Conservation (phyloP, 495 filamentous ascomycete genomes). For the Acidomyces sp. region DNA sequence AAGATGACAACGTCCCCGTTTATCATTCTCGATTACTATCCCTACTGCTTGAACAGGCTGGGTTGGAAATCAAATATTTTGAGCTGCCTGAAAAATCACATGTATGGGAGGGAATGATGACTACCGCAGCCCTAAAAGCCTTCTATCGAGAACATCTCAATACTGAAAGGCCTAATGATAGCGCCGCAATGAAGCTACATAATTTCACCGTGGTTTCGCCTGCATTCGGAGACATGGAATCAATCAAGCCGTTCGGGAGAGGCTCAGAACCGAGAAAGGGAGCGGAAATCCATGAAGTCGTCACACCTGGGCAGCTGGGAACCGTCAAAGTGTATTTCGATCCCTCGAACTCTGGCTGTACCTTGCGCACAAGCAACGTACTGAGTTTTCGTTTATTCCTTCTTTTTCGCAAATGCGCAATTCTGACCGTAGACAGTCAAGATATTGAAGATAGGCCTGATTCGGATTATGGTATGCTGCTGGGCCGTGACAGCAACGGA, state of each 20-base stretch:
- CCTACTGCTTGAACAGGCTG: slow-evolving; percentile 33
- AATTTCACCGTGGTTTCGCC: slow-evolving; percentile 37
- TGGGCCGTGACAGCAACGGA: neutral
- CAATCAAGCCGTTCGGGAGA: too few species aligned
- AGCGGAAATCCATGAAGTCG: slow-evolving; percentile 36
- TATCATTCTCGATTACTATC: slow-evolving; percentile 45
- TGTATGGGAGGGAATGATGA: slow-evolving; percentile 39
- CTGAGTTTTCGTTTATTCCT: neutral
- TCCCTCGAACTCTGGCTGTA: slow-evolving; percentile 4
- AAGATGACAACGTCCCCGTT: slow-evolving; percentile 46
- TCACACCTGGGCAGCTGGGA: slow-evolving; percentile 33
- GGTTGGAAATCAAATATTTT: slow-evolving; percentile 33
- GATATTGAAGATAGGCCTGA: neutral
- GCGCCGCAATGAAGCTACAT: slow-evolving; percentile 15
- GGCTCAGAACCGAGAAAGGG: slow-evolving; percentile 39
- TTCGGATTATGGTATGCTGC: too few species aligned
- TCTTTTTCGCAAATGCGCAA: slow-evolving; percentile 3
- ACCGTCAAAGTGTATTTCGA: slow-evolving; percentile 17
- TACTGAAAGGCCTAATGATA: slow-evolving; percentile 2
- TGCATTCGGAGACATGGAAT: slow-evolving; percentile 38
- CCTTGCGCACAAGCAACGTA: slow-evolving; percentile 3
- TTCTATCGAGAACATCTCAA: slow-evolving; percentile 32
- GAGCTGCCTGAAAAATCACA: slow-evolving; percentile 40
- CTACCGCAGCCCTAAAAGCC: slow-evolving; percentile 27
- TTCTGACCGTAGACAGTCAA: neutral